Conservation (phyloP, 1,139 yeast genomes). For the Hanseniaspora uvarum region DNA sequence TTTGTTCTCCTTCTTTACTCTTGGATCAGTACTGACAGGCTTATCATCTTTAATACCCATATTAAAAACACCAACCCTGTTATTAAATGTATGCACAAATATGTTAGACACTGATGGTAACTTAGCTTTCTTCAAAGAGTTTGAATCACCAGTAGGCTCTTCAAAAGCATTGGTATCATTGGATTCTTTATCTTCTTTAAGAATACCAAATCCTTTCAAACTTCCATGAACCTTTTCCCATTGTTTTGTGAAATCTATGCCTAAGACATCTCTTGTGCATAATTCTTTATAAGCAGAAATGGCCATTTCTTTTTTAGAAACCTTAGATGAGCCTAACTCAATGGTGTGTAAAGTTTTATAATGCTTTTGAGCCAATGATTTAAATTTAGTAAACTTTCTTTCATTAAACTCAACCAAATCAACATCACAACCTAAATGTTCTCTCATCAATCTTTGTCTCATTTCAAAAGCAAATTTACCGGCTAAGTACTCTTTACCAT, state of each 20-base stretch:
- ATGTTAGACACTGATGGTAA: conserved; percentile 14
- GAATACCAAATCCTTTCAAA: conserved; percentile 21
- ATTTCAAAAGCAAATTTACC: conserved; percentile 84
- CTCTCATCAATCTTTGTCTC: conserved; percentile 87
- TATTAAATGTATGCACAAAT: conserved; percentile 60
- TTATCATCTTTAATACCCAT: conserved; percentile 76
- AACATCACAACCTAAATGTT: conserved; percentile 87
- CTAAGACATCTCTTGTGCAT: conserved; percentile 58
- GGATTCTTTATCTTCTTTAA: conserved; percentile 24
- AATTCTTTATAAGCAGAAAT: conserved; percentile 65
- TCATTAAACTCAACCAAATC: conserved; percentile 81
- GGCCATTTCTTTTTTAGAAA: conserved; percentile 22
- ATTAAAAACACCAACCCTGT: conserved; percentile 81
- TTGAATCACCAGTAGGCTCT: not conserved
- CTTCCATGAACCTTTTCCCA: conserved; percentile 35
- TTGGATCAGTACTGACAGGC: conserved; percentile 65
- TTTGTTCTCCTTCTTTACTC: conserved; percentile 57
- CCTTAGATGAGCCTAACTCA: conserved; percentile 1
- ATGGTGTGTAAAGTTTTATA: conserved; percentile 25
- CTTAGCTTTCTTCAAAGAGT: not conserved
- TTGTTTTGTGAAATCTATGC: conserved; percentile 35
- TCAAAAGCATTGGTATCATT: not conserved
- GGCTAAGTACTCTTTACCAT: conserved; percentile 68
- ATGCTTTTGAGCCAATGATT: conserved; percentile 42
- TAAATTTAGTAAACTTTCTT: conserved; percentile 54